Evolutionary conservation across 78 protist genomes (phyloP), one percentile per base, ranked within the genome.

Genomic region (Chrysochromulina parva): DNA sequence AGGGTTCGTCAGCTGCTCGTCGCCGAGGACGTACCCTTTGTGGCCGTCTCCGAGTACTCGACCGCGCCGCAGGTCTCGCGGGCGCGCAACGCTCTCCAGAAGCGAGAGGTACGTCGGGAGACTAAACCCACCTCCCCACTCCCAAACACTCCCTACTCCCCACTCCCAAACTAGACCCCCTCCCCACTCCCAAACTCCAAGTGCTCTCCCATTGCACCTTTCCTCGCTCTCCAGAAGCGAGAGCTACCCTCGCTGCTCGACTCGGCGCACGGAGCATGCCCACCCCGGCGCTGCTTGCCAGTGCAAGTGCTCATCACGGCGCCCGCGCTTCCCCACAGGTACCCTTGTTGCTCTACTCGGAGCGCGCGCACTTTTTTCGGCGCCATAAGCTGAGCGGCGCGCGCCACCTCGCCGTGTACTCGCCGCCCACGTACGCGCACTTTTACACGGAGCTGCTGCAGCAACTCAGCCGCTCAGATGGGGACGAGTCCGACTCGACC

Each of bases 361-460:
- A 90, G 73, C 67, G 95, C 66, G 91, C 91, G 26, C 85, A 90
- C 84, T 93, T 93, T 53, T 93, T 69, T 76, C 60, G 0, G 20
- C 73, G 95, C 19, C 78, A 74, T 52, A 65, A 60, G 54, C 28
- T 94, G 28, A 60, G 93, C 22, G 96, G 96, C 57, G 53, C 86
- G 55, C 67, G 60, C 26, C 81, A 87, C 73, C 26, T 92, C 17
- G 82, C 90, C 60, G 89, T 94, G 76, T 94, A 94, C 90, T 60
- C 38, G 22, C 95, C 80, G 67, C 96, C 96, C 6, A 0, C 3
- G 14, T 62, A 71, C 67, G 85, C 88, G 4, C 89, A 67, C 66
- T 92, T 94, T 78, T 94, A 92, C 89, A 28, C 95, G 16, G 96
- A 94, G 76, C 57, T 94, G 54, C 55, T 48, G 55, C 82, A 48